These are phyloP conservation scores for Leishmania gerbilli DNA, from an alignment of 208 protist genomes.

Conservation along the genomic window DNA sequence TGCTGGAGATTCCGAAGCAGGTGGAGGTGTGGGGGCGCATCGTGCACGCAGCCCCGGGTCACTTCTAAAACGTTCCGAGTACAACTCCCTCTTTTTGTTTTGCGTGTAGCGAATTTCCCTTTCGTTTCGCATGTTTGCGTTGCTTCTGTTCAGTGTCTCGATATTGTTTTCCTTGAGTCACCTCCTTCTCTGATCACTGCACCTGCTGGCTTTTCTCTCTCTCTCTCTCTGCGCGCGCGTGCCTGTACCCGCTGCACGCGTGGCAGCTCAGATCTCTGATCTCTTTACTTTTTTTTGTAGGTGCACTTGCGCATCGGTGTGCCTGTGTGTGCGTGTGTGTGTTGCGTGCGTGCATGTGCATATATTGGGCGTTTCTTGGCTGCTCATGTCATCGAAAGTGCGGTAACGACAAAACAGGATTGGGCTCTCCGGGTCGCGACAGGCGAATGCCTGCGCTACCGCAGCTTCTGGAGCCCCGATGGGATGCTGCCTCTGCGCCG, in stretches of 20 bases:
- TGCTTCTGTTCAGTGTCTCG: neutral
- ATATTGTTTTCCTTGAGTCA: neutral
- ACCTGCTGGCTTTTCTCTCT: neutral
- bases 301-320: neutral
- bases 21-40: constrained; percentile 37
- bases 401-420: neutral
- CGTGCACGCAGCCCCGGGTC: neutral
- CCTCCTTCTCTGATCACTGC: neutral
- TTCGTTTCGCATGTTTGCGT: neutral
- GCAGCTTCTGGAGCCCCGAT: neutral
- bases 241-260: neutral
- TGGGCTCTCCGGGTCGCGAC: neutral
- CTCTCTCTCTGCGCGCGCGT: neutral
- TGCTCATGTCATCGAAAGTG: neutral
- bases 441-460: neutral
- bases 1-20: constrained; percentile 56
- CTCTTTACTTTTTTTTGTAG: neutral
- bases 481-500: no score
- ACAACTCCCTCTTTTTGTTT: neutral
- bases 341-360: neutral
- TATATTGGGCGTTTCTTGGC: no score
- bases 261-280: neutral
- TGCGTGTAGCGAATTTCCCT: neutral
- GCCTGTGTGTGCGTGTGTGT: neutral
- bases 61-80: neutral